phyloP scores from a whole-genome alignment of 2,329 filamentous ascomycete species.

The Mariannaea sp. region DNA sequence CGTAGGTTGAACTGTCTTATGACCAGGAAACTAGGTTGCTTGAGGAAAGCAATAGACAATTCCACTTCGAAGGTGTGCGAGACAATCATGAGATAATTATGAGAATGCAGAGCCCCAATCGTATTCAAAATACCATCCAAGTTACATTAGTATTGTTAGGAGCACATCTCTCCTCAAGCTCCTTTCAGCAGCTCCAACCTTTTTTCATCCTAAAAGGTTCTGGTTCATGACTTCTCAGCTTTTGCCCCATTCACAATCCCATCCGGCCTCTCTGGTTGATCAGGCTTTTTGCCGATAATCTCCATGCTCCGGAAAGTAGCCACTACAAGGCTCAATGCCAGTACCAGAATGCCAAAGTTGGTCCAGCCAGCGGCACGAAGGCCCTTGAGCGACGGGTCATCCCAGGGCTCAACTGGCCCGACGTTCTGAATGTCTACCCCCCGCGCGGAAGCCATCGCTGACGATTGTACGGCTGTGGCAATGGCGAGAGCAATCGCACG shows the following conservation, averaged over 20 bases:
- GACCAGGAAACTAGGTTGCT: too few species aligned
- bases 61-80: too few species aligned
- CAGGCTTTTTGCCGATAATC: conserved; percentile 52
- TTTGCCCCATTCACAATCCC: conserved; percentile 30
- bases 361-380: conserved; percentile 58
- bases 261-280: conserved; percentile 24
- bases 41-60: too few species aligned
- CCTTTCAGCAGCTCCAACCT: background rate
- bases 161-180: too few species aligned
- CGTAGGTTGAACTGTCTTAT: too few species aligned
- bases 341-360: conserved; percentile 54
- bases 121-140: too few species aligned
- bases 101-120: too few species aligned
- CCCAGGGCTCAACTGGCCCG: conserved; percentile 50
- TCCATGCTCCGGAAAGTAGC: conserved; percentile 57
- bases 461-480: conserved; percentile 67
- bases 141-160: too few species aligned
- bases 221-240: conserved; percentile 22
- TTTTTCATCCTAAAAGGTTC: background rate
- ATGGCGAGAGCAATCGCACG: conserved; percentile 69
- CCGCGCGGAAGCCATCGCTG: conserved; percentile 58
- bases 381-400: conserved; percentile 52
- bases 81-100: too few species aligned
- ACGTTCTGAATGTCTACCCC: conserved; percentile 50
- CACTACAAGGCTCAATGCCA: conserved; percentile 50